These are phyloP conservation scores for Abelmoschus esculentus DNA, from an alignment of 345 rosid species.

Conservation along the genomic window DNA sequence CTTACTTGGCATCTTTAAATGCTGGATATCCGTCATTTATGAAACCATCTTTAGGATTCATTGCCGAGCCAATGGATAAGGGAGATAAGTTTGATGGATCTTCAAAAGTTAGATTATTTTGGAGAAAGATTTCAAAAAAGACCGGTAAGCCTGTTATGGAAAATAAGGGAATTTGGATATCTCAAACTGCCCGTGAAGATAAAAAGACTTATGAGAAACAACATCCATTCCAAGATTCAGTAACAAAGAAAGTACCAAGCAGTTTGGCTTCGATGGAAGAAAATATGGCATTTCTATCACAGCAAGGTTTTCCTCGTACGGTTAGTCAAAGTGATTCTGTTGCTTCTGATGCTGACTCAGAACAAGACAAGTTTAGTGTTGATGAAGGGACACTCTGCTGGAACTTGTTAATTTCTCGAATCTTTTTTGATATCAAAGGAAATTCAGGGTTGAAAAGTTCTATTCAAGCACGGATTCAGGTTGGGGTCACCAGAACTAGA, in stretches of 20 bases:
- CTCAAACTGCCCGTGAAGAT: slow-evolving; percentile 41
- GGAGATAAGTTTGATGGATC: slow-evolving; percentile 44
- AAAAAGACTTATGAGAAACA: slow-evolving; percentile 42
- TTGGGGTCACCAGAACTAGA: slow-evolving; percentile 19
- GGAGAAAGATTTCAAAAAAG: slow-evolving; percentile 48
- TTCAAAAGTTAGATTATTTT: slow-evolving; percentile 64
- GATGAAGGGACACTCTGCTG: slow-evolving; percentile 87
- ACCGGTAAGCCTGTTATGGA: slow-evolving; percentile 36
- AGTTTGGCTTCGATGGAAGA: slow-evolving; percentile 32
- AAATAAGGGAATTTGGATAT: slow-evolving; percentile 27
- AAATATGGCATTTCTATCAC: slow-evolving; percentile 26
- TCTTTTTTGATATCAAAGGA: slow-evolving; percentile 74
- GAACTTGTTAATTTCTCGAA: slow-evolving; percentile 74
- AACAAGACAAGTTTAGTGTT: slow-evolving; percentile 39
- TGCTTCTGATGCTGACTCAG: slow-evolving; percentile 51
- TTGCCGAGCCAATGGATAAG: slow-evolving; percentile 48
- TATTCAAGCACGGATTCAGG: slow-evolving; percentile 72
- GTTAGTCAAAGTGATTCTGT: slow-evolving; percentile 43
- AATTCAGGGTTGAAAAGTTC: slow-evolving; percentile 36
- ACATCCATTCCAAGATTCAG: slow-evolving; percentile 39
- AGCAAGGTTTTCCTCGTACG: slow-evolving; percentile 26
- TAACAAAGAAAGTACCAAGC: slow-evolving; percentile 22
- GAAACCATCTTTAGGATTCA: slow-evolving; percentile 49
- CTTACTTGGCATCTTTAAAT: slow-evolving; percentile 50
- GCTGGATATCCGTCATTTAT: slow-evolving; percentile 66